These are phyloP conservation scores for Phytopythium kandeliae DNA, from an alignment of 352 stramenopile genomes.

Conservation along the genomic window DNA sequence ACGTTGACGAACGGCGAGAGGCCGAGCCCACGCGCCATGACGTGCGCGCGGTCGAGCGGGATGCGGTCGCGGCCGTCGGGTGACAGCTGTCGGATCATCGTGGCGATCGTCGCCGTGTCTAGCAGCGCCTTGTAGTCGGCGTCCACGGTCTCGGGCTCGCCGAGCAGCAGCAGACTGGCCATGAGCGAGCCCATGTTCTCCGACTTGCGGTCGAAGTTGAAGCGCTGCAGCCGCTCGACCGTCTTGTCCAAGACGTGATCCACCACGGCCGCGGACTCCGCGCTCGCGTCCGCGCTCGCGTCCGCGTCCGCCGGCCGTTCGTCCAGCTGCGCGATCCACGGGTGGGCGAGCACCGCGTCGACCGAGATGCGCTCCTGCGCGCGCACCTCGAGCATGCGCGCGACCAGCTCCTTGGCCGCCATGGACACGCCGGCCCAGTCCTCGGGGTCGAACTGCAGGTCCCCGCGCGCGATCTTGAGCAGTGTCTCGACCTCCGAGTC, in stretches of 20 bases:
- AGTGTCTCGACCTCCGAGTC: slow-evolving; percentile 74
- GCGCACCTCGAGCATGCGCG: slow-evolving; percentile 69
- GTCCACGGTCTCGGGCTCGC: slow-evolving; percentile 32
- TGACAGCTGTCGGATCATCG: slow-evolving; percentile 62
- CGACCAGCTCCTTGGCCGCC: slow-evolving; percentile 57
- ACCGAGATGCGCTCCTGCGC: slow-evolving; percentile 68
- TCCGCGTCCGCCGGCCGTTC: not conserved
- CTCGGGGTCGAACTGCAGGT: slow-evolving; percentile 61
- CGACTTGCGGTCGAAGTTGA: slow-evolving; percentile 77
- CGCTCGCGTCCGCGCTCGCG: not conserved
- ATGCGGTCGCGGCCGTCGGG: slow-evolving; percentile 41
- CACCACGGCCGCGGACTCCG: not conserved
- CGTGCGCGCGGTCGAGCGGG: slow-evolving; percentile 35
- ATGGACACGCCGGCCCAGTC: slow-evolving; percentile 59
- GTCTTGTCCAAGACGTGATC: slow-evolving; percentile 24
- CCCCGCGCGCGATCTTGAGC: slow-evolving; percentile 67
- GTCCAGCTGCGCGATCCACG: slow-evolving; percentile 42
- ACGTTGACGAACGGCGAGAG: slow-evolving; percentile 64
- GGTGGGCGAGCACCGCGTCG: slow-evolving; percentile 50
- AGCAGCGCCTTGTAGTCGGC: slow-evolving; percentile 49
- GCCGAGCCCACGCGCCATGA: slow-evolving; percentile 48
- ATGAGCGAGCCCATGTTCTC: slow-evolving; percentile 72
- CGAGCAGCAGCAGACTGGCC: slow-evolving; percentile 32
- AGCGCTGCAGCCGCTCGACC: slow-evolving; percentile 59
- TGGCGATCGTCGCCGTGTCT: slow-evolving; percentile 51